These are phyloP conservation scores for Xylariaceae sp. DNA, from an alignment of 2,329 filamentous ascomycete genomes.

Conservation along the genomic window DNA sequence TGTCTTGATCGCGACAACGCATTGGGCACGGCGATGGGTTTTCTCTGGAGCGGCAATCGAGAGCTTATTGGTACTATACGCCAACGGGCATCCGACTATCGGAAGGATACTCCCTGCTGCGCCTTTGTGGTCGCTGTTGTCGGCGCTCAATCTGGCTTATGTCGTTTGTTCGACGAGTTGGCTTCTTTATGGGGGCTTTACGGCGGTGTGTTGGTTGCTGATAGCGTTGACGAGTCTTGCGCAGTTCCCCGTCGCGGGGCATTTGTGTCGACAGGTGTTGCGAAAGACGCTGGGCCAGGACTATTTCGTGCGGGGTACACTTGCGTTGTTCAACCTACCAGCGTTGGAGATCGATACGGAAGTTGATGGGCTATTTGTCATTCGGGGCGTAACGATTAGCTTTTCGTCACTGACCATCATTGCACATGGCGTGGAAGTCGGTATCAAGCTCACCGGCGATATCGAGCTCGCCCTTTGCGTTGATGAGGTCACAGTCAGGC, in stretches of 20 bases:
- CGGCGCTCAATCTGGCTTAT: slow-evolving; percentile 43
- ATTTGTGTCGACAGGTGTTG: slow-evolving; percentile 33
- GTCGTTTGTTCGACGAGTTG: slow-evolving; percentile 47
- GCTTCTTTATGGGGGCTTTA: slow-evolving; percentile 45
- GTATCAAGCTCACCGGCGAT: slow-evolving; percentile 48
- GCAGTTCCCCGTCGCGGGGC: slow-evolving; percentile 35
- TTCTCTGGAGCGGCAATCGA: not conserved
- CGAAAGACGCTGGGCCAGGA: slow-evolving; percentile 27
- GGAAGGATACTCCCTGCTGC: slow-evolving; percentile 39
- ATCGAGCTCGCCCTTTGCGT: slow-evolving; percentile 49
- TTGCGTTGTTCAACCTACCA: slow-evolving; percentile 40
- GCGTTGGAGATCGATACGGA: slow-evolving; percentile 52
- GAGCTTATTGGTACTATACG: slow-evolving; percentile 11
- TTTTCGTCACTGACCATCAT: slow-evolving; percentile 46
- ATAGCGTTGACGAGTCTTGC: slow-evolving; percentile 41
- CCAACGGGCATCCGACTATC: slow-evolving; percentile 28
- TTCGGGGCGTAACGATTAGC: slow-evolving; percentile 49
- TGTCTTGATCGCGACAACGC: slow-evolving; percentile 1
- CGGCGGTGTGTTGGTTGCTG: slow-evolving; percentile 37
- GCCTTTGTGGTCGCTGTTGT: slow-evolving; percentile 44
- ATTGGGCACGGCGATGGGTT: slow-evolving; percentile 20
- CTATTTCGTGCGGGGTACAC: slow-evolving; percentile 45
- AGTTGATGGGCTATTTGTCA: slow-evolving; percentile 48
- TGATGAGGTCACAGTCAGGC: slow-evolving; percentile 43
- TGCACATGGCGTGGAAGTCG: slow-evolving; percentile 50